phyloP scores from a whole-genome alignment of 2,329 filamentous ascomycete species.

The Beauveria rudraprayagi region DNA sequence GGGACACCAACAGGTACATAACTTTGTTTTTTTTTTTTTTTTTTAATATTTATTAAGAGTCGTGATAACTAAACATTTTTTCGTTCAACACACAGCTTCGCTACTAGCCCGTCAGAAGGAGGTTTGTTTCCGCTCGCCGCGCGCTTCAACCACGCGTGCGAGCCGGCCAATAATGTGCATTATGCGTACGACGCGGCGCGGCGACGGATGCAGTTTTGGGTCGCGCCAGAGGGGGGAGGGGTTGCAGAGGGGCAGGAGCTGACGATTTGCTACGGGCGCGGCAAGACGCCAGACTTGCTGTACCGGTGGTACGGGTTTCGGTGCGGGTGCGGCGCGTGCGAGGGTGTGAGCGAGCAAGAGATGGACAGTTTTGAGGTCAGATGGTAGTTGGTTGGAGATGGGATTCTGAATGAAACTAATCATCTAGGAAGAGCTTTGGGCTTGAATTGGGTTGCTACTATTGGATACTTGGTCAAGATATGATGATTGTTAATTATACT shows the following conservation, averaged over 20 bases:
- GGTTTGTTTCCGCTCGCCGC: slow-evolving; percentile 43
- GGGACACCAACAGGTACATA: too few relatives aligned
- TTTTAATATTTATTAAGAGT: too few relatives aligned
- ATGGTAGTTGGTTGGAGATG: not conserved
- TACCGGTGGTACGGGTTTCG: slow-evolving; percentile 42
- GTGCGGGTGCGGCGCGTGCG: slow-evolving; percentile 43
- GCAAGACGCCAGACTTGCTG: slow-evolving; percentile 27
- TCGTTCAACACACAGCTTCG: slow-evolving; percentile 21
- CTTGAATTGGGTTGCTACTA: not conserved
- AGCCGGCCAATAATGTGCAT: slow-evolving; percentile 31
- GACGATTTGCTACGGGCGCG: slow-evolving; percentile 40
- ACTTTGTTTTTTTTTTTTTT: not conserved
- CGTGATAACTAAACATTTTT: too few relatives aligned
- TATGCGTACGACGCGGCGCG: slow-evolving; percentile 32
- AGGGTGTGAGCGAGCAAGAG: slow-evolving; percentile 10
- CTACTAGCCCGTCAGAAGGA: slow-evolving; percentile 19
- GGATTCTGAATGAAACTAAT: not conserved
- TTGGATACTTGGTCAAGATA: slow-evolving; percentile 3
- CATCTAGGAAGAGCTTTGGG: not conserved
- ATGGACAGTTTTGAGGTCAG: not conserved
- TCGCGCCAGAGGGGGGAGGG: slow-evolving; percentile 20
- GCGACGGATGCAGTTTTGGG: slow-evolving; percentile 33
- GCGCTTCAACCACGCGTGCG: slow-evolving; percentile 53
- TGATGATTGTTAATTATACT: not conserved
- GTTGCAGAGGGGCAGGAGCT: slow-evolving; percentile 39